A percentile compares a stretch with the other conserved stretches of the same genome.
phyloP scores from a whole-genome alignment of 2,329 filamentous ascomycete genomes.

The Paecilomyces fulvus region DNA sequence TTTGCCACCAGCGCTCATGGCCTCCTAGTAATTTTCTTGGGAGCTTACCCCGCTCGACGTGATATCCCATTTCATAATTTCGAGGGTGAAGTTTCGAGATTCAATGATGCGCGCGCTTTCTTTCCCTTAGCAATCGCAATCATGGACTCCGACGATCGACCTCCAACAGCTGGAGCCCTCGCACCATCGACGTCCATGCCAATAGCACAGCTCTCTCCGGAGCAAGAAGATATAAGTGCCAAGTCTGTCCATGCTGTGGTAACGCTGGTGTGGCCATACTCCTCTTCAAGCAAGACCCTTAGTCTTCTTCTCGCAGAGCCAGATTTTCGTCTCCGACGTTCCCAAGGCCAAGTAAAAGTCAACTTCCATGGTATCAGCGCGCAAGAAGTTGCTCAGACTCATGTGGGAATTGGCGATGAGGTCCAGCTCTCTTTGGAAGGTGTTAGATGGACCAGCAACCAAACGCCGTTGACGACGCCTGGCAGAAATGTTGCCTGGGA shows the following conservation, averaged over 20 bases:
- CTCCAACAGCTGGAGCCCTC: constrained; percentile 14
- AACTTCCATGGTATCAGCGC: constrained; percentile 65
- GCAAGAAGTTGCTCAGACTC: constrained; percentile 56
- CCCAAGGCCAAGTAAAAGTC: constrained; percentile 71
- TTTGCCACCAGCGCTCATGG: neutral
- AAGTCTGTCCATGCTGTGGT: constrained; percentile 58
- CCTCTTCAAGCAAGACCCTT: constrained; percentile 62
- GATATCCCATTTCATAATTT: neutral
- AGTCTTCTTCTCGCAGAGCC: constrained; percentile 77
- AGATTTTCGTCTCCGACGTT: constrained; percentile 69
- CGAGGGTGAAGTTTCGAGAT: neutral
- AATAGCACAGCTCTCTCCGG: constrained; percentile 35
- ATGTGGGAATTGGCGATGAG: constrained; percentile 70
- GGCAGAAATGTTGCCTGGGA: constrained; percentile 52
- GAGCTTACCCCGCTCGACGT: neutral
- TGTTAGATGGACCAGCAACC: constrained; percentile 53
- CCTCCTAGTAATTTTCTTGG: neutral
- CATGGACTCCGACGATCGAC: constrained; percentile 21
- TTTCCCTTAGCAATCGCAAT: constrained; percentile 10
- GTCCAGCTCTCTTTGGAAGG: constrained; percentile 62
- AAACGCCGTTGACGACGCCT: constrained; percentile 44
- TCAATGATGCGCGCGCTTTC: neutral
- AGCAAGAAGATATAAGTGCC: constrained; percentile 15
- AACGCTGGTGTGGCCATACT: constrained; percentile 88
- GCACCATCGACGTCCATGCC: constrained; percentile 20